Conservation (phyloP, 805 yeast genomes). For the Cyberlindnera samutprakarnensis region DNA sequence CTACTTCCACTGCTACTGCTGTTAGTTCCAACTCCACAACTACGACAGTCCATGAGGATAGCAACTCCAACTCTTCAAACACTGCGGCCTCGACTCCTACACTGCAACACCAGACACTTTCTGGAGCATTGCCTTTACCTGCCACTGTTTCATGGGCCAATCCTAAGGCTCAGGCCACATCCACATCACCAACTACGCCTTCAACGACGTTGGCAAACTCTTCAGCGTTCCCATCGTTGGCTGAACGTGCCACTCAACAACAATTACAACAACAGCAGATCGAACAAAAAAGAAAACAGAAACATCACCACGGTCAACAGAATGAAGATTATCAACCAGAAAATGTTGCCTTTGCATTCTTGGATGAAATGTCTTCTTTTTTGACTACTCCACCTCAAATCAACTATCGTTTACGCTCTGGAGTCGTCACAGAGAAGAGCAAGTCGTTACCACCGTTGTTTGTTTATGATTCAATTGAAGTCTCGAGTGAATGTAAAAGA, state of each 20-base stretch:
- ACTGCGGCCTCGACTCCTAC: constrained; percentile 5
- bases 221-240: constrained; percentile 55
- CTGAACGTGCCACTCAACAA: constrained; percentile 32
- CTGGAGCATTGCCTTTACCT: constrained; percentile 49
- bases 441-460: constrained; percentile 6
- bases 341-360: constrained; percentile 36
- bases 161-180: constrained; percentile 7
- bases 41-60: constrained; percentile 1
- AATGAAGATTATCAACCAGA: constrained; percentile 30
- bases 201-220: constrained; percentile 34
- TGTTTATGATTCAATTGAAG: constrained; percentile 1
- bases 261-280: constrained; percentile 21
- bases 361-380: constrained; percentile 39
- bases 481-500: constrained; percentile 2
- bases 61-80: neutral
- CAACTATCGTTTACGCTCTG: constrained; percentile 3
- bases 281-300: constrained; percentile 20
- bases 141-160: constrained; percentile 65
- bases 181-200: constrained; percentile 26
- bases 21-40: no score
- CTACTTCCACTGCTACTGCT: no score
- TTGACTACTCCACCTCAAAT: constrained; percentile 28
- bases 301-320: constrained; percentile 15
- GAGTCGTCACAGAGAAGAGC: constrained; percentile 1
- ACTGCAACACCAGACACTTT: constrained; percentile 9